Evolutionary conservation across 257 asterid genomes (phyloP).

Genomic region (Solanum sejunctum): DNA sequence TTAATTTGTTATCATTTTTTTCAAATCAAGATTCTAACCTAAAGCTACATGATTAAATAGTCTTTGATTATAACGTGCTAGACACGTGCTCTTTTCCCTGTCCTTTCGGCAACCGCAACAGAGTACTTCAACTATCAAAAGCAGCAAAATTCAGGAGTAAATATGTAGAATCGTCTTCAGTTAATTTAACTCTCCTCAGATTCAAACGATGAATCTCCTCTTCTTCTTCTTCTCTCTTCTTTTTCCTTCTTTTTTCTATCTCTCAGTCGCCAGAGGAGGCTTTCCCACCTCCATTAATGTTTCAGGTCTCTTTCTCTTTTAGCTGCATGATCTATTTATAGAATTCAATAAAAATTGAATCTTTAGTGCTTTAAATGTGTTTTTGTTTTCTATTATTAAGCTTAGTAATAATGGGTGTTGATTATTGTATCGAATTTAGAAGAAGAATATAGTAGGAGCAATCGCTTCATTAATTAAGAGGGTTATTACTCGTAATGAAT

Average conservation of each 20-base stretch:
- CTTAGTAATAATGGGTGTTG: neutral
- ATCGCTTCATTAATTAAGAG: neutral
- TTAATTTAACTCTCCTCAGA: neutral
- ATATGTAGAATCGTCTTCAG: neutral
- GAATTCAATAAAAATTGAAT: neutral
- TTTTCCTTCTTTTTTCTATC: slow-evolving; percentile 23
- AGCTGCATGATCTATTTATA: neutral
- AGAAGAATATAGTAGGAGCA: neutral
- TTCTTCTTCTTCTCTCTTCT: slow-evolving; percentile 24
- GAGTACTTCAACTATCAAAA: neutral
- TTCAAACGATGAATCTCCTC: slow-evolving; percentile 3
- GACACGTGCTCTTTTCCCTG: neutral
- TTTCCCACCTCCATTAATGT: slow-evolving; percentile 5
- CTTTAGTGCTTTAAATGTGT: neutral
- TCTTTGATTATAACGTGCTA: neutral
- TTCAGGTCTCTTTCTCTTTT: slow-evolving; percentile 20
- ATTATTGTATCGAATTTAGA: neutral
- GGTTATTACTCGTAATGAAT: neutral
- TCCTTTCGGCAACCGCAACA: neutral
- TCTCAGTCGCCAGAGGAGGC: slow-evolving; percentile 26
- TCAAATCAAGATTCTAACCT: neutral
- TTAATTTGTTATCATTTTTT: neutral
- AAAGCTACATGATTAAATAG: neutral
- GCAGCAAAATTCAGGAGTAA: neutral
- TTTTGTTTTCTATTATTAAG: neutral